phyloP scores from a whole-genome alignment of 2,329 filamentous ascomycete species.

The Microascus cirrosus region DNA sequence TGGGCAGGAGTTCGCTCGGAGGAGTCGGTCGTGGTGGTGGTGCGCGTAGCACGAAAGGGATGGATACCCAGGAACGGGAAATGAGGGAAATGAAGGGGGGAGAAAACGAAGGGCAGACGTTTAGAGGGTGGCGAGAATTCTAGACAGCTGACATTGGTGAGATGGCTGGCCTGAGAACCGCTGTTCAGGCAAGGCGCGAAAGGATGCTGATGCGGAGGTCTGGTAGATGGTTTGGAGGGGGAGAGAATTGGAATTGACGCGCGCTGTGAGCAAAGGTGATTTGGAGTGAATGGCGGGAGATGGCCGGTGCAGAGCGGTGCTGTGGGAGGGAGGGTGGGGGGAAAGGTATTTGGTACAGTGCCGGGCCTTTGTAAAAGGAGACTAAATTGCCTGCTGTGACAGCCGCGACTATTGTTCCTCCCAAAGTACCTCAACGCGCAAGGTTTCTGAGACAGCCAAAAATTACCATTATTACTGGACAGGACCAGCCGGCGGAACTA shows the following conservation, averaged over 20 bases:
- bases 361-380: background rate
- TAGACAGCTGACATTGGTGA: slow-evolving; percentile 3
- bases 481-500: background rate
- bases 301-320: slow-evolving; percentile 1
- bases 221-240: background rate
- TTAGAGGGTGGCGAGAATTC: background rate
- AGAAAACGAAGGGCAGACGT: background rate
- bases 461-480: background rate
- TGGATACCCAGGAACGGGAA: background rate
- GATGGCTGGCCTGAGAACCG: background rate
- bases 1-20: background rate
- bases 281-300: background rate
- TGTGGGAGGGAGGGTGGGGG: slow-evolving; percentile 4
- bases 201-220: slow-evolving; percentile 1
- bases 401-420: background rate
- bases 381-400: background rate
- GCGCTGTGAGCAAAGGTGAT: background rate
- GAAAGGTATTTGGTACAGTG: slow-evolving; percentile 1
- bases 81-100: background rate
- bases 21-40: background rate
- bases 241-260: slow-evolving; percentile 1
- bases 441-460: background rate
- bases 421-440: background rate
- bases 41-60: background rate
- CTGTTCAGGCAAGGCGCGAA: slow-evolving; percentile 1